A percentile compares a stretch with the other conserved stretches of the same genome.
Evolutionary conservation across 2,329 filamentous ascomycete genomes (phyloP).

Genomic region (Cladosporium sp.): DNA sequence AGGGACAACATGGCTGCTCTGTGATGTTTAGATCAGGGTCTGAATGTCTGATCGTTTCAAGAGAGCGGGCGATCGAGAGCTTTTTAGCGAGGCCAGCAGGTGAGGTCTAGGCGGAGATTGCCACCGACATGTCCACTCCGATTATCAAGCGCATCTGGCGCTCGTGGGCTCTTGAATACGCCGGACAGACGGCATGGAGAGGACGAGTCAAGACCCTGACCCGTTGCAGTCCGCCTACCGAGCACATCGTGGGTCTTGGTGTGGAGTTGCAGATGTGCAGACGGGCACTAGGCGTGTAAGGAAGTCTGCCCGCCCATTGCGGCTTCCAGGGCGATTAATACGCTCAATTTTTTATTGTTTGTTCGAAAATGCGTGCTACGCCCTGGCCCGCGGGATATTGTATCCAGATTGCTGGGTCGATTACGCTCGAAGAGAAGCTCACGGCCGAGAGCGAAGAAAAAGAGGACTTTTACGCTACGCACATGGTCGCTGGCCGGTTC

Average conservation of each 20-base stretch:
- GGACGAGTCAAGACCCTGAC: constrained; percentile 16
- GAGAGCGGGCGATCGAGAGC: constrained; percentile 2
- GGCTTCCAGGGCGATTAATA: background rate
- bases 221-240: constrained; percentile 4
- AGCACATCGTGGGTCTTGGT: constrained; percentile 1
- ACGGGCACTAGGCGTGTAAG: constrained; percentile 12
- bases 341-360: background rate
- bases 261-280: constrained; percentile 13
- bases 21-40: constrained; percentile 2
- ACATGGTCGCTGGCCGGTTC: background rate
- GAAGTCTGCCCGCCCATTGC: constrained; percentile 4
- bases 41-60: constrained; percentile 12
- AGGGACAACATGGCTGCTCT: constrained; percentile 13
- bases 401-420: background rate
- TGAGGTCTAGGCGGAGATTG: constrained; percentile 14
- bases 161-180: constrained; percentile 1
- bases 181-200: constrained; percentile 11
- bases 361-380: background rate
- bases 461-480: background rate
- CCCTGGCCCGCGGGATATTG: background rate
- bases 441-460: background rate
- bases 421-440: background rate
- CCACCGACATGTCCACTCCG: background rate
- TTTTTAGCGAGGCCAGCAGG: constrained; percentile 14
- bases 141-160: background rate